Percentiles rank a stretch among this genome's conserved stretches.
phyloP scores from a whole-genome alignment of 768 basidiomycete genomes.

The Tricholoma matsutake region DNA sequence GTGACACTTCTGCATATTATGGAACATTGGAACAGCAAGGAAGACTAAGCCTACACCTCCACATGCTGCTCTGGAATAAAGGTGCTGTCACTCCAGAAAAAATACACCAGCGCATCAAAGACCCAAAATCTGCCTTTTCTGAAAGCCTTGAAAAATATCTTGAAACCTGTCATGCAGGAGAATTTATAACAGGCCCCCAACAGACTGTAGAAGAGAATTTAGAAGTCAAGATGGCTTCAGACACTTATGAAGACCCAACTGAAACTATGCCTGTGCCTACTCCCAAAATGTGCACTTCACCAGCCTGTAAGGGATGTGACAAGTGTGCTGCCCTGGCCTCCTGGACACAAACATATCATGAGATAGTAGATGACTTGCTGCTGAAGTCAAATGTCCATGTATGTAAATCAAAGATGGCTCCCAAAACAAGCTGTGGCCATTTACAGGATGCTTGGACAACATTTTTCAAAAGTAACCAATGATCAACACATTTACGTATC shows the following conservation, averaged over 20 bases:
- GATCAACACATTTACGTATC: constrained; percentile 29
- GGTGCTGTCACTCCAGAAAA: constrained; percentile 26
- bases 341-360: no score
- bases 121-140: constrained; percentile 10
- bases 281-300: no score
- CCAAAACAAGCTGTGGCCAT: neutral
- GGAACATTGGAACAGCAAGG: constrained; percentile 36
- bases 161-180: neutral
- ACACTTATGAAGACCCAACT: no score
- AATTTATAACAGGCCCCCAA: no score
- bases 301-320: no score
- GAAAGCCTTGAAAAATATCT: neutral
- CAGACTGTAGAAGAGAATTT: no score
- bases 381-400: no score
- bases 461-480: constrained; percentile 25
- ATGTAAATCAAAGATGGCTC: neutral
- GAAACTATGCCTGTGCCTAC: no score
- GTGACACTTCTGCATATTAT: constrained; percentile 31
- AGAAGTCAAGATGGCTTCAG: no score
- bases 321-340: no score
- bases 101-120: constrained; percentile 13
- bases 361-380: no score
- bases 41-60: constrained; percentile 33
- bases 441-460: constrained; percentile 9
- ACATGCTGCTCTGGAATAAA: constrained; percentile 33